Conservation (phyloP, 169 alveolate species). For the Cystoisospora suis region DNA sequence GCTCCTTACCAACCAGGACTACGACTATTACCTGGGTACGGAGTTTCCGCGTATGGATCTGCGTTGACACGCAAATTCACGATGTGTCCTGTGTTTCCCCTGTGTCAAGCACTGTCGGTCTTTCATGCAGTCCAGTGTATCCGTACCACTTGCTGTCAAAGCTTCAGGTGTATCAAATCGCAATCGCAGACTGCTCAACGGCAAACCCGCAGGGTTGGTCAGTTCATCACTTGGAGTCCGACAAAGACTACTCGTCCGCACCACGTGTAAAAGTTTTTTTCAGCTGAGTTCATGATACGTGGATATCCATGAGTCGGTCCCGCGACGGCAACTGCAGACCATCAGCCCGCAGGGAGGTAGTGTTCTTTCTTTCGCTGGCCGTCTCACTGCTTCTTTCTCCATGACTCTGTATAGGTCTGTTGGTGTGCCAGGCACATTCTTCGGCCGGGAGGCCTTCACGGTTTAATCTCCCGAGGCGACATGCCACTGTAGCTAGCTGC, state of each 20-base stretch:
- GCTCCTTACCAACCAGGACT: slow-evolving; percentile 45
- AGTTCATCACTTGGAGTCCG: too few species aligned
- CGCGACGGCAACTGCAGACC: too few species aligned
- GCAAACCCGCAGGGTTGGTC: not conserved
- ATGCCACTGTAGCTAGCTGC: too few species aligned
- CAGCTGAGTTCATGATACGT: too few species aligned
- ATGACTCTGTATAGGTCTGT: too few species aligned
- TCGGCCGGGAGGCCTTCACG: too few species aligned
- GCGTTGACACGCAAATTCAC: not conserved
- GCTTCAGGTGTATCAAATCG: not conserved
- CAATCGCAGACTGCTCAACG: not conserved
- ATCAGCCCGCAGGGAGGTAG: too few species aligned
- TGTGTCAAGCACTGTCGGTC: not conserved
- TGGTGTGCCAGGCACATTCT: too few species aligned
- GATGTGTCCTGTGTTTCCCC: not conserved
- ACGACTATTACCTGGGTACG: slow-evolving; percentile 62
- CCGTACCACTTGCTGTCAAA: not conserved
- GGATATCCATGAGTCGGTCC: too few species aligned
- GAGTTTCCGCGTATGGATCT: not conserved
- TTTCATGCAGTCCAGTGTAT: not conserved
- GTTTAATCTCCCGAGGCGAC: too few species aligned
- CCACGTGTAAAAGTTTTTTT: too few species aligned
- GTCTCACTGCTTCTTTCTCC: not conserved
- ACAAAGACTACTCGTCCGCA: too few species aligned
- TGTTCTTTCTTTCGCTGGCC: not conserved